Percentiles rank a stretch among this genome's conserved stretches.
Conservation (phyloP, 2,329 filamentous ascomycete species). For the Chalaropsis thielavioides region DNA sequence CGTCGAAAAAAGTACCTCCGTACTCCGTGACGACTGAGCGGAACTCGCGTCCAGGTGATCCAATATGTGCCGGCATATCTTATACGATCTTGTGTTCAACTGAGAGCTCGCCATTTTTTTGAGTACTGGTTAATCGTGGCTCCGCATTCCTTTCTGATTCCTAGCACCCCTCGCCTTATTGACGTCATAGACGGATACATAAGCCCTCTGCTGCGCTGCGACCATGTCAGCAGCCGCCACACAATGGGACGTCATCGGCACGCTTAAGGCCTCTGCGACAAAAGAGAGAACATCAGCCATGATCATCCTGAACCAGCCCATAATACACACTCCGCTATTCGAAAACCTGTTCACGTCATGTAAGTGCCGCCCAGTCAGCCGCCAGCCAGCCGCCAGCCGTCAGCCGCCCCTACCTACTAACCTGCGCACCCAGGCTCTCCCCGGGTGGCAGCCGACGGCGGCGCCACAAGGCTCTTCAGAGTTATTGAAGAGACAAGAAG, state of each 20-base stretch:
- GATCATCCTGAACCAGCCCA: constrained; percentile 38
- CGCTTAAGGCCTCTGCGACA: constrained; percentile 1
- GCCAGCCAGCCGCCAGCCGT: too few species aligned
- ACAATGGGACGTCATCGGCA: constrained; percentile 14
- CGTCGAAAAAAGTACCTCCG: background rate
- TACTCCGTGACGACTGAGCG: too few species aligned
- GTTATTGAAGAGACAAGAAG: constrained; percentile 21
- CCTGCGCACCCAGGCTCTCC: constrained; percentile 38
- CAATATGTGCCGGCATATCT: too few species aligned
- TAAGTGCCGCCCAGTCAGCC: background rate
- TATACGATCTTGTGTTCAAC: too few species aligned
- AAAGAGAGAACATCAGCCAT: constrained; percentile 27
- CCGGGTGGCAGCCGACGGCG: constrained; percentile 77
- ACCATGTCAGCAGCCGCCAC: constrained; percentile 4
- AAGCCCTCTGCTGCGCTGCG: too few species aligned
- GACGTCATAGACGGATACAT: constrained; percentile 6
- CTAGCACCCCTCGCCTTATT: background rate
- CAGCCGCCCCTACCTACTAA: background rate
- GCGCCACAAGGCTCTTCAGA: constrained; percentile 59
- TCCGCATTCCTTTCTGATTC: background rate
- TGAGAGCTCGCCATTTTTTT: too few species aligned
- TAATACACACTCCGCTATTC: constrained; percentile 33
- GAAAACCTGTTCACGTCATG: constrained; percentile 21
- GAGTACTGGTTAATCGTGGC: too few species aligned
- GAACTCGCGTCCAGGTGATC: too few species aligned